These are phyloP conservation scores for Diutina scorzettiae DNA, from an alignment of 1,139 yeast species.

Conservation along the genomic window DNA sequence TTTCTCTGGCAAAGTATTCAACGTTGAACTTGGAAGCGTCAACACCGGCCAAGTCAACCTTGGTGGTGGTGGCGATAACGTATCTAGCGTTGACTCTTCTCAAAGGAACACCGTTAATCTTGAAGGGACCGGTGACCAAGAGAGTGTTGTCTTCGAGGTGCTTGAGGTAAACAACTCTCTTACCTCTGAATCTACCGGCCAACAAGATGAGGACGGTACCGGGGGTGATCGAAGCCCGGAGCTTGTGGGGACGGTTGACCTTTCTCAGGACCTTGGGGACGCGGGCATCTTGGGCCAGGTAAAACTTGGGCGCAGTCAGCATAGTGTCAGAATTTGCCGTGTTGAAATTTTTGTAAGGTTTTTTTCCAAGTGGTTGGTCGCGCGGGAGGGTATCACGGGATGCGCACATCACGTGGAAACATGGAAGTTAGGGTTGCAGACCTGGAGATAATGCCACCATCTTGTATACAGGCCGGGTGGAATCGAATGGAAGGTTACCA, in stretches of 20 bases:
- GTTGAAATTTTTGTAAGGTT: constrained; percentile 1
- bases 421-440: too few relatives aligned
- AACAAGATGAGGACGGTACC: constrained; percentile 97
- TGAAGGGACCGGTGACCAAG: constrained; percentile 98
- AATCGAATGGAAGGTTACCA: too few relatives aligned
- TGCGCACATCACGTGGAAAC: too few relatives aligned
- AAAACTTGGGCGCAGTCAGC: constrained; percentile 71
- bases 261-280: constrained; percentile 82
- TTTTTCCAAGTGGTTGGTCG: constrained; percentile 2
- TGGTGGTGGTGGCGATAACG: constrained; percentile 98
- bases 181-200: constrained; percentile 99
- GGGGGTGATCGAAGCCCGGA: constrained; percentile 95
- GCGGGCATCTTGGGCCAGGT: constrained; percentile 90
- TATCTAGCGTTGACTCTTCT: constrained; percentile 99
- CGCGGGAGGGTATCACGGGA: too few relatives aligned
- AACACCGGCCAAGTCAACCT: constrained; percentile 67
- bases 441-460: too few relatives aligned
- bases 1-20: constrained; percentile 96
- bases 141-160: constrained; percentile 97
- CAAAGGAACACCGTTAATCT: constrained; percentile 99
- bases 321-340: constrained; percentile 5
- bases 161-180: constrained; percentile 98
- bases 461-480: too few relatives aligned
- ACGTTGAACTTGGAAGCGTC: constrained; percentile 89
- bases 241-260: constrained; percentile 73